Base-by-base conservation (phyloP, 371 early-diverging fungal genomes). In the Apophysomyces sp. region DNA sequence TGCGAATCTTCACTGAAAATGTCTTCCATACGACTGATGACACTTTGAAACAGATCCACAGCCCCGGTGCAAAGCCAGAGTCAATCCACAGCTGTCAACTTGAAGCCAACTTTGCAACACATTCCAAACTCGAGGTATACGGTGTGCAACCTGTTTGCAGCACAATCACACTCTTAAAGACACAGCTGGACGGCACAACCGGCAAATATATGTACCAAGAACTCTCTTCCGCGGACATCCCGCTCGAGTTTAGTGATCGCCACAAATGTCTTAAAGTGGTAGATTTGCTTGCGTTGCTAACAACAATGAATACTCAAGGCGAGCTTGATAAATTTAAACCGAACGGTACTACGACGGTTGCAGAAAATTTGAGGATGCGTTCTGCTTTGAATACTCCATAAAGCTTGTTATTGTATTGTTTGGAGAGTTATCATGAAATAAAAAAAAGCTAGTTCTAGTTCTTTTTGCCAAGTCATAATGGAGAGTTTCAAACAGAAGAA, bases 301-400 rank as follows among this genome's bases (percentile, higher is more conserved):
- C 28, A 57, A 28, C 41, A 26, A 24, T 44, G 34, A 37, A 11
- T 11, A 37, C 3, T n/a, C 37, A 37, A 37, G 11, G n/a, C n/a
- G 37, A 37, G n/a, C 37, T 37, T 11, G 11, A 13, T 11, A 37
- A 37, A 37, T 37, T 37, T 37, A n/a, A 37, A 11, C 37, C 11
- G n/a, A n/a, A 37, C 11, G 37, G 37, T 37, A 12, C 34, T 12
- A 34, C 12, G 7, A 11, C 11, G 37, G 37, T 37, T 37, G 5
- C 37, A 37, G 37, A 34, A 3, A 37, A 37, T 11, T 37, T 11
- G n/a, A 37, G 3, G 11, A n/a, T 37, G 37, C 11, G 37, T 11
- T 37, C 37, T 37, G 30, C 40, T 49, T 60, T 28, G 21, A 58
- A 39, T 57, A n/a, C n/a, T n/a, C n/a, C n/a, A n/a, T n/a, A n/a